Evolutionary conservation across 257 asterid species (phyloP), one percentile per base, ranked within the genome.

Genomic region (Lantana camara): DNA sequence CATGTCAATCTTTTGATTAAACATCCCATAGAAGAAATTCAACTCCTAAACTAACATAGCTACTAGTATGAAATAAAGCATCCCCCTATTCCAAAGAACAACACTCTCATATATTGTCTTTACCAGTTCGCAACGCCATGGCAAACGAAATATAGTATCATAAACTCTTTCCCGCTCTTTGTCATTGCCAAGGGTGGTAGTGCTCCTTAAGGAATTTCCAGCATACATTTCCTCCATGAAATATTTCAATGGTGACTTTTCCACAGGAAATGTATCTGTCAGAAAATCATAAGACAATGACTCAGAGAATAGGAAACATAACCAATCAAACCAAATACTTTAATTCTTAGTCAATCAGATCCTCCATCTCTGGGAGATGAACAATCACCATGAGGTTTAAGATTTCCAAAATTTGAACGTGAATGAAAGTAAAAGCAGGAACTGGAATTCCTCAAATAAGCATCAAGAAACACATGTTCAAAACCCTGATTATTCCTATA

Each of bases 41-140:
- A 70, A 56, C 57, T 62, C 53, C 62, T 35, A 35, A 75, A 29
- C 44, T 37, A 60, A 40, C 64, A 56, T 16, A 59, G 52, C 20
- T 14, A 66, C 29, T 15, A 35, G 22, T 13, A n/a, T 23, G 48
- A 21, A 7, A 22, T 17, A 11, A 23, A 45, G n/a, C 6, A 17
- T 23, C n/a, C 42, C 3, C 30, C 64, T 16, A 57, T 45, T 50
- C 7, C 30, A 29, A 51, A 69, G 30, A 40, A 51, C 19, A 50
- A 24, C n/a, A 7, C 46, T 52, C 37, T 45, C 40, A 29, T 45
- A 23, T 22, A 50, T 50, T 48, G 27, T 12, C 50, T 68, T 78
- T 83, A 94, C 99, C 95, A 90, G 89, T 81, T 94, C 99, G 73
- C 96, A 86, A 67, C 99, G 86, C 99, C 99, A 94, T 40, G 99